These are phyloP conservation scores for Tylopilus cervinicoccineus DNA, from an alignment of 768 basidiomycete species.

Conservation along the genomic window DNA sequence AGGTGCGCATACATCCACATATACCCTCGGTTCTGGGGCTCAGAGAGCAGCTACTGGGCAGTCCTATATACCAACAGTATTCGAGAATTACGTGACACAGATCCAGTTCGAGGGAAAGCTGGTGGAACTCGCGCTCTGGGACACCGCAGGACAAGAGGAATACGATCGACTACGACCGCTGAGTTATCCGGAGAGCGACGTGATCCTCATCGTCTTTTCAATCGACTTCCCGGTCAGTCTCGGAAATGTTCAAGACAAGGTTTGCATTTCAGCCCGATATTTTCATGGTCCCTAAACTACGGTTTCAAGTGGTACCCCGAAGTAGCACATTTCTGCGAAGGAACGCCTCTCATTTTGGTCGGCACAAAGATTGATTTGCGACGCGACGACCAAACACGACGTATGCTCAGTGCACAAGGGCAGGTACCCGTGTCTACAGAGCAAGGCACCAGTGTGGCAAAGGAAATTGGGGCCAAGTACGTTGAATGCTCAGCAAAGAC, in stretches of 20 bases:
- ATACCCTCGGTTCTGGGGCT: conserved; percentile 11
- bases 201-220: conserved; percentile 92
- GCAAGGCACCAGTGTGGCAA: conserved; percentile 81
- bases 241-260: conserved; percentile 89
- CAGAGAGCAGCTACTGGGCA: conserved; percentile 30
- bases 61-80: conserved; percentile 92
- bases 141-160: conserved; percentile 96
- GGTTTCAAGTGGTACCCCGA: conserved; percentile 81
- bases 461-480: conserved; percentile 91
- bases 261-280: conserved; percentile 28
- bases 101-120: conserved; percentile 84
- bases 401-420: conserved; percentile 89
- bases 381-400: conserved; percentile 76
- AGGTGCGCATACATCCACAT: conserved; percentile 50
- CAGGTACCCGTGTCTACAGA: conserved; percentile 74
- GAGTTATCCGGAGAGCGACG: conserved; percentile 85
- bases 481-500: conserved; percentile 93
- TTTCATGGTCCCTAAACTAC: conserved; percentile 9
- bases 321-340: conserved; percentile 88
- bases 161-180: conserved; percentile 86
- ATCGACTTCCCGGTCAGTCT: conserved; percentile 90
- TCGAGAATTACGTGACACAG: conserved; percentile 90
- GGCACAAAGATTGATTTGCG: conserved; percentile 94
- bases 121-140: conserved; percentile 96
- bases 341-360: conserved; percentile 86